phyloP scores from a whole-genome alignment of 495 filamentous ascomycete genomes.

The Aspergillus bertholletiae region DNA sequence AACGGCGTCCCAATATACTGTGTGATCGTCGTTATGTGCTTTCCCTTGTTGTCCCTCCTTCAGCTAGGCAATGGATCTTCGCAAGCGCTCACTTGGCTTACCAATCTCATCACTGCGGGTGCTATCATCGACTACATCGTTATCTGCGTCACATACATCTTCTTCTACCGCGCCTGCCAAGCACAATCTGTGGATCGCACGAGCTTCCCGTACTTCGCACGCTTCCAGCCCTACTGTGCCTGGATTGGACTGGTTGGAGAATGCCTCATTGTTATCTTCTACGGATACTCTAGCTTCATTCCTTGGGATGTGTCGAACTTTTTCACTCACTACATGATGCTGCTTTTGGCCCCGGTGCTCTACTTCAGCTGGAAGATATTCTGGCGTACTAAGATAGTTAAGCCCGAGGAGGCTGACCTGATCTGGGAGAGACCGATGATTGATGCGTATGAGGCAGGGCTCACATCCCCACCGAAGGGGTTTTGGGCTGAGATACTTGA shows the following conservation, averaged over 20 bases:
- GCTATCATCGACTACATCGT: conserved; percentile 53
- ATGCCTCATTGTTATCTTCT: conserved; percentile 36
- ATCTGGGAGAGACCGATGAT: conserved; percentile 42
- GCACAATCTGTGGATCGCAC: conserved; percentile 51
- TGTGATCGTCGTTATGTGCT: conserved; percentile 44
- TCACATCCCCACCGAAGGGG: conserved; percentile 1
- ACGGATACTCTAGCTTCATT: conserved; percentile 50
- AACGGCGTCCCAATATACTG: conserved; percentile 49
- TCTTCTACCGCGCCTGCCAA: conserved; percentile 50
- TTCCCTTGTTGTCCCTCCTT: conserved; percentile 42
- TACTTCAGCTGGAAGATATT: conserved; percentile 53
- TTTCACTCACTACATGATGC: conserved; percentile 56
- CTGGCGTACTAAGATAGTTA: conserved; percentile 46
- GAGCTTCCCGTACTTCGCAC: conserved; percentile 49
- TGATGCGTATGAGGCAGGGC: conserved; percentile 20
- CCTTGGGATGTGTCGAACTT: conserved; percentile 49
- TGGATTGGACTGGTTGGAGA: conserved; percentile 42
- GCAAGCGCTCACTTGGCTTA: conserved; percentile 34
- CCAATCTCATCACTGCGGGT: conserved; percentile 31
- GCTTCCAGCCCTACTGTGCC: conserved; percentile 53
- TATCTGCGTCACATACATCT: conserved; percentile 48
- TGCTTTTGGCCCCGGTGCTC: conserved; percentile 40
- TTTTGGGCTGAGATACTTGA: conserved; percentile 8
- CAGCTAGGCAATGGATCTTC: conserved; percentile 27
- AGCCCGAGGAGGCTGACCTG: conserved; percentile 47